Evolutionary conservation across 805 yeast species (phyloP).

Genomic region (Barnettozyma salicaria): DNA sequence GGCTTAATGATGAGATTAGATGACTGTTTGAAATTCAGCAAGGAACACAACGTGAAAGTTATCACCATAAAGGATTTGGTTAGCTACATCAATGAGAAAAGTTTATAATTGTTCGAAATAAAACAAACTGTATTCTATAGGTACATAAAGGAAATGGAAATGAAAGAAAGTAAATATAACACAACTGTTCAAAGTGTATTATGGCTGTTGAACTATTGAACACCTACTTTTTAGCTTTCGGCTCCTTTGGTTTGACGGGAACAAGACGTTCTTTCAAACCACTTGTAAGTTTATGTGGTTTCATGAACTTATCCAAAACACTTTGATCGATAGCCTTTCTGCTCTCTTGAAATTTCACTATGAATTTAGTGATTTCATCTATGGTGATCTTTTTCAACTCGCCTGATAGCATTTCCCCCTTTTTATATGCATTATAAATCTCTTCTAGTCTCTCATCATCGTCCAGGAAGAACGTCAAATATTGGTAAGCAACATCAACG

Average conservation of each 20-base stretch:
- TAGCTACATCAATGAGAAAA: constrained; percentile 36
- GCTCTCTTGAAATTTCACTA: constrained; percentile 73
- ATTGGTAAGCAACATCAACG: constrained; percentile 92
- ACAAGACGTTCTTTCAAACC: constrained; percentile 72
- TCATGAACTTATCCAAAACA: constrained; percentile 64
- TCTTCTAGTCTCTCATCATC: constrained; percentile 75
- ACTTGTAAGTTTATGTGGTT: constrained; percentile 72
- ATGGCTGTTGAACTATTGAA: not conserved
- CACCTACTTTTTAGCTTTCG: constrained; percentile 8
- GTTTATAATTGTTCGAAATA: constrained; percentile 9
- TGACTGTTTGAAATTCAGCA: constrained; percentile 72
- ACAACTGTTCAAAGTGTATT: not conserved
- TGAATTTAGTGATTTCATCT: constrained; percentile 71
- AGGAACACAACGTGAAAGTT: constrained; percentile 55
- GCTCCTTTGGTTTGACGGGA: constrained; percentile 50
- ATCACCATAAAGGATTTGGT: constrained; percentile 75
- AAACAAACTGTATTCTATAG: not conserved
- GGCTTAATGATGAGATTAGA: constrained; percentile 93
- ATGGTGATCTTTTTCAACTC: constrained; percentile 89
- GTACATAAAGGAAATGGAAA: not conserved
- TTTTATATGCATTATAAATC: constrained; percentile 57
- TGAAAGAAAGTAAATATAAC: not conserved
- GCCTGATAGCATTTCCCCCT: constrained; percentile 83
- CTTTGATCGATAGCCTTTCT: constrained; percentile 62
- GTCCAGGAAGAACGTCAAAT: constrained; percentile 79